Conservation (phyloP, 306 rosid species). For the Biancaea sappan region DNA sequence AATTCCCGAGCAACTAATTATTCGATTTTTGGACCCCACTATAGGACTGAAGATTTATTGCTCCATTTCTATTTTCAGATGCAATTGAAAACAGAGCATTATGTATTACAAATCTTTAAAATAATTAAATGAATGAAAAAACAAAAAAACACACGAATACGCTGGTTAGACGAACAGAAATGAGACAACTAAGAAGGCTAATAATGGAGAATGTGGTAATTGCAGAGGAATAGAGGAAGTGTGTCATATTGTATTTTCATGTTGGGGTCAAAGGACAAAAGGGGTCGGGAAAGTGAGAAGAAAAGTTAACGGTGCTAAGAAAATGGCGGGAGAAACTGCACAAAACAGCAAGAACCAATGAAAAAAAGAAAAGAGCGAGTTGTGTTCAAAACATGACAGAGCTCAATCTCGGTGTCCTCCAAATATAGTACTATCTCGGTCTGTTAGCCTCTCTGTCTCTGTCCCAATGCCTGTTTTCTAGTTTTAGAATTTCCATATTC, state of each 20-base stretch:
- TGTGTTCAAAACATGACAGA: conserved; percentile 26
- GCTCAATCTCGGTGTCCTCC: conserved; percentile 25
- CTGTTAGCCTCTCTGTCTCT: background rate
- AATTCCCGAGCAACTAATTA: background rate
- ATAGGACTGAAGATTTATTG: background rate
- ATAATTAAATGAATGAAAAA: no score
- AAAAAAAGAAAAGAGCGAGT: no score
- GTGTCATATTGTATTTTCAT: background rate
- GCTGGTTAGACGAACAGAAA: no score
- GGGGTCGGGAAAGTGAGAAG: background rate
- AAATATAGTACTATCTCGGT: conserved; percentile 39
- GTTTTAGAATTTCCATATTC: conserved; percentile 31
- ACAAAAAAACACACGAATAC: background rate
- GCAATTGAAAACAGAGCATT: background rate
- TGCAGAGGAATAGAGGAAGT: background rate
- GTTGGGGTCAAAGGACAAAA: background rate
- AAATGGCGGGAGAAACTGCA: conserved; percentile 64
- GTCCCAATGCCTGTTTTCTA: background rate
- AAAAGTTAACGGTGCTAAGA: conserved; percentile 45
- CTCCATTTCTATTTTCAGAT: no score
- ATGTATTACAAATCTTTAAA: no score
- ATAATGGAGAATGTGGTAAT: background rate
- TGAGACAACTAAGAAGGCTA: background rate
- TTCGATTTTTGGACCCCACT: background rate
- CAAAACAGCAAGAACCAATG: background rate